phyloP scores from a whole-genome alignment of 2,329 filamentous ascomycete genomes.

The Dothiorella sarmentorum region DNA sequence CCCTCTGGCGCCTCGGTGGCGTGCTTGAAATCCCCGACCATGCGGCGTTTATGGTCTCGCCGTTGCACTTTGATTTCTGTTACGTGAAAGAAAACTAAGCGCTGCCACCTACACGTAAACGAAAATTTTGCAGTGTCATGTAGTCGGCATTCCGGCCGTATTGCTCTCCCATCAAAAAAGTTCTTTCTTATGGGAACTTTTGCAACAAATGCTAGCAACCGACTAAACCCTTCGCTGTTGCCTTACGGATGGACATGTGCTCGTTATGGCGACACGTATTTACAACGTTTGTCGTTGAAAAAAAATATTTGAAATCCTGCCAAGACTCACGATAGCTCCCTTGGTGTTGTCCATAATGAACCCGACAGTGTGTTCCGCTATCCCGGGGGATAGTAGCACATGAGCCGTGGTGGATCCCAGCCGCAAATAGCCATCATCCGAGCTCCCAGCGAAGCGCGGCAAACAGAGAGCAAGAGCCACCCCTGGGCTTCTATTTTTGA shows the following conservation, averaged over 20 bases:
- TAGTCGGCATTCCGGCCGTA: not conserved
- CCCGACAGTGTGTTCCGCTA: not conserved
- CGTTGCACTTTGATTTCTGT: not conserved
- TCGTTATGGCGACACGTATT: not conserved
- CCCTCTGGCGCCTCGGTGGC: not conserved
- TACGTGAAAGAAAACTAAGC: not conserved
- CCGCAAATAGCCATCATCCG: not conserved
- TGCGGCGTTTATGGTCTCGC: not conserved
- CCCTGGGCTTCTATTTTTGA: no score
- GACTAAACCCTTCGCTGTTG: not conserved
- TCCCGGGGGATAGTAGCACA: not conserved
- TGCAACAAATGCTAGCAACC: not conserved
- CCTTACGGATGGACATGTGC: not conserved
- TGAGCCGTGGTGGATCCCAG: not conserved
- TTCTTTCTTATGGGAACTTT: no score
- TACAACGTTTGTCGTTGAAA: not conserved
- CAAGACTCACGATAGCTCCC: constrained; percentile 2
- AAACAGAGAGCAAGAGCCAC: no score
- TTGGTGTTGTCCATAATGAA: not conserved
- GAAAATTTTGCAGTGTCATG: not conserved
- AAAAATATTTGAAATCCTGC: not conserved
- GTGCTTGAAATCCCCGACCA: not conserved
- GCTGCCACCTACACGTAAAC: not conserved
- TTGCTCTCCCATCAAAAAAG: no score
- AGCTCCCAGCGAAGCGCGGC: no score